Base-by-base conservation (phyloP, 495 filamentous ascomycete species). In the Patellaria atrata region DNA sequence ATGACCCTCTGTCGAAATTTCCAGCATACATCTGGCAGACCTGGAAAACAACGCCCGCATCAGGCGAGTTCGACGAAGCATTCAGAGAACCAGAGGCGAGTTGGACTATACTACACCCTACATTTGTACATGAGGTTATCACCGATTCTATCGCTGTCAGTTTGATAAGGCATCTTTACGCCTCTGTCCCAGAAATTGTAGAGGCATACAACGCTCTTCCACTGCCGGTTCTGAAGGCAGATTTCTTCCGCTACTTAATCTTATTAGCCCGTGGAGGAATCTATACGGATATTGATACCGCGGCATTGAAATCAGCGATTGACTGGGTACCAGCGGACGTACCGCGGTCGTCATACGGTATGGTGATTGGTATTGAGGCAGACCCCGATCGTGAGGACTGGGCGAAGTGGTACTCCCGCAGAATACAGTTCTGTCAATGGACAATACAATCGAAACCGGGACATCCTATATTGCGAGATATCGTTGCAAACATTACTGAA, bases 11-110 rank as follows among this genome's bases (percentile, higher is more conserved):
- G 43, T 54, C 63, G 37, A 86, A 82, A 55, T 97, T 97, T 56
- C 89, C 89, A 0, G 86, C 84, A 18, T 97, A 92, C 58, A 91
- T 97, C 41, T 97, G 89, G 89, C 89, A 97, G 63, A 97, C 89
- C 24, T 97, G 89, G 89, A 94, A 91, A 58, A 81, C 77, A 53
- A 79, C 75, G 1, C 89, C 91, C 1, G 68, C 76, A 1, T 79
- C 79, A n/a, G 64, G 71, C 34, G 71, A 82, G 40, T 97, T 97
- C 51, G 56, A 53, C 3, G 72, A 80, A 41, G 59, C 62, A 4
- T 81, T 92, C 30, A 75, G 91, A 30, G 68, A 72, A 18, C 63
- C 79, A 35, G 89, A 97, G 60, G 83, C 85, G 25, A 82, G 78
- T 40, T 97, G 89, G 89, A 79, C 85, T 2, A 71, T 84, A 44